phyloP scores from a whole-genome alignment of 140 eudicot species.

The Cichorium intybus region DNA sequence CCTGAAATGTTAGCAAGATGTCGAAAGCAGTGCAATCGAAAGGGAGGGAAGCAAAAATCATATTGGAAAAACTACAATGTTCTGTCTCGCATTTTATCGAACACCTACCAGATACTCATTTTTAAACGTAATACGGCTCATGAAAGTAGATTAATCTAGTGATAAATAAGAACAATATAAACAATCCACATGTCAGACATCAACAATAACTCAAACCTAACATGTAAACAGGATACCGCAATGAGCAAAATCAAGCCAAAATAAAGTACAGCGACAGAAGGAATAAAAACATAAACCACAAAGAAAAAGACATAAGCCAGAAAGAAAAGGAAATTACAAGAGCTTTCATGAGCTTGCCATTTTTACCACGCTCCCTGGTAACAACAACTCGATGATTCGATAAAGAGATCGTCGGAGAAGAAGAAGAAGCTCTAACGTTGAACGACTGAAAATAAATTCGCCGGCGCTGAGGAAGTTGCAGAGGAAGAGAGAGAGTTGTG shows the following conservation, averaged over 20 bases:
- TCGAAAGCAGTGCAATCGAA: neutral
- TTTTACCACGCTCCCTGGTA: constrained; percentile 79
- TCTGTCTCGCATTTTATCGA: constrained; percentile 18
- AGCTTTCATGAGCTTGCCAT: constrained; percentile 62
- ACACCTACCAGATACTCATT: constrained; percentile 7
- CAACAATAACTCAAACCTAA: constrained; percentile 5
- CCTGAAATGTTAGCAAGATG: neutral
- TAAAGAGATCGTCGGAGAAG: constrained; percentile 22
- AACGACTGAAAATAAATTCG: neutral
- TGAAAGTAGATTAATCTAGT: neutral
- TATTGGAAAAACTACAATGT: neutral
- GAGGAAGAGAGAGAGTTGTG: constrained; percentile 18
- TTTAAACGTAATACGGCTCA: neutral
- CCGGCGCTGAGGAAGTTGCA: constrained; percentile 27
- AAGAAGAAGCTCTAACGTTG: constrained; percentile 16
- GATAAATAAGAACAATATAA: neutral
- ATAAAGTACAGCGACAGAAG: neutral
- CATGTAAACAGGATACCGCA: neutral
- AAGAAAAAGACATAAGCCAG: neutral
- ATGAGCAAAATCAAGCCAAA: neutral
- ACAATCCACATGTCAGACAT: neutral
- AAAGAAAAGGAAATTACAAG: constrained; percentile 38
- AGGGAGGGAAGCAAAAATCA: constrained; percentile 1
- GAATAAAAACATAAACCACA: neutral
- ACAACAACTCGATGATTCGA: constrained; percentile 59